These are phyloP conservation scores for Aureobasidium lini DNA, from an alignment of 2,329 filamentous ascomycete species.

Conservation along the genomic window DNA sequence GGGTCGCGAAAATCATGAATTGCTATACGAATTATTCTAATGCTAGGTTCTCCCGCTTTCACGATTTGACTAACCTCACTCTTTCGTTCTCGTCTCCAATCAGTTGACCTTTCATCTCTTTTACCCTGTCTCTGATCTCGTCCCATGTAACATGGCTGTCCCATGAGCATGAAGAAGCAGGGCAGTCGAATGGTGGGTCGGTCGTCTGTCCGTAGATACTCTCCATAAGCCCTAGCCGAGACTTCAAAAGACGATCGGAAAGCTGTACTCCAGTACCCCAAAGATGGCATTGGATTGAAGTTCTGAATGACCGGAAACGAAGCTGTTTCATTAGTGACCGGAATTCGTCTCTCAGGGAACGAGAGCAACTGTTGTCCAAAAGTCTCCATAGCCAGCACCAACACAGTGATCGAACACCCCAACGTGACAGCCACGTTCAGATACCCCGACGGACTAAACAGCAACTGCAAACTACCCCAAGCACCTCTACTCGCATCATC, in stretches of 20 bases:
- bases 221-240: not conserved
- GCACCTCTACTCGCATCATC: slow-evolving; percentile 3
- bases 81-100: not conserved
- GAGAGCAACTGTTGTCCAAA: not conserved
- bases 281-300: not conserved
- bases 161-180: not conserved
- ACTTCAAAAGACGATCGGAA: not conserved
- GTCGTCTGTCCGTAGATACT: not conserved
- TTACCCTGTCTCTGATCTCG: not conserved
- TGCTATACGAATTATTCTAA: too few species aligned
- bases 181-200: not conserved
- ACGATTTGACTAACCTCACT: not conserved
- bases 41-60: not conserved
- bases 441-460: not conserved
- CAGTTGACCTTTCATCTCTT: not conserved
- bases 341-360: not conserved
- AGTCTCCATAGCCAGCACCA: not conserved
- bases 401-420: not conserved
- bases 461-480: not conserved
- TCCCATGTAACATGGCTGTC: not conserved
- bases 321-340: not conserved
- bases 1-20: not conserved
- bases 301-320: not conserved
- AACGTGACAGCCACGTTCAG: not conserved
- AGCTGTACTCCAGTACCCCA: not conserved